A percentile compares a stretch with the other conserved stretches of the same genome.
These are phyloP conservation scores for Secale cereale DNA, from an alignment of 176 grass and related monocot species.

Conservation along the genomic window DNA sequence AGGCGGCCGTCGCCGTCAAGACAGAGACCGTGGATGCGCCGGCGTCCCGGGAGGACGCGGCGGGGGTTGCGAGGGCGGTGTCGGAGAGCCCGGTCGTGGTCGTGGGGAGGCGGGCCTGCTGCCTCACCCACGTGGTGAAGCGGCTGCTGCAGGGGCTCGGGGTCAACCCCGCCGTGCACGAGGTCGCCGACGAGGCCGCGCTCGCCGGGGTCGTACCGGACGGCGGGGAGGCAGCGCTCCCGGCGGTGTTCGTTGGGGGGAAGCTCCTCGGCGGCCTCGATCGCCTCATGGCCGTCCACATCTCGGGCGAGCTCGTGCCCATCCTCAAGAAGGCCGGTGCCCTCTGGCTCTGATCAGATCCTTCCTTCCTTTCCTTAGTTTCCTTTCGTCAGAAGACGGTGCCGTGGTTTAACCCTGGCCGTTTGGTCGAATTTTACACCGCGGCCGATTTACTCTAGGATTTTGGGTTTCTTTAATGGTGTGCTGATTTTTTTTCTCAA, in stretches of 20 bases:
- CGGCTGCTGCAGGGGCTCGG: slow-evolving; percentile 77
- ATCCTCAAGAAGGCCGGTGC: slow-evolving; percentile 94
- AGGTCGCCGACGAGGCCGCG: slow-evolving; percentile 66
- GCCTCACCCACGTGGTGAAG: slow-evolving; percentile 84
- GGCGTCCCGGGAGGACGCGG: background rate
- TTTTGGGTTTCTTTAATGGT: background rate
- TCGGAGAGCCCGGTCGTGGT: slow-evolving; percentile 80
- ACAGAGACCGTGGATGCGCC: background rate
- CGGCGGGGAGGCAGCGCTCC: slow-evolving; percentile 29
- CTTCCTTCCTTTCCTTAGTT: background rate
- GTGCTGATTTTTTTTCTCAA: background rate
- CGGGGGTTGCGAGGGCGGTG: slow-evolving; percentile 41
- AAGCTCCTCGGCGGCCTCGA: slow-evolving; percentile 77
- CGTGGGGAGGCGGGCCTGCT: slow-evolving; percentile 73
- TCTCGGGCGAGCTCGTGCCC: slow-evolving; percentile 92
- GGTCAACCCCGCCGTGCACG: slow-evolving; percentile 80
- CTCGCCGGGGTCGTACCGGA: slow-evolving; percentile 35
- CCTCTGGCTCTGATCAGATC: slow-evolving; percentile 64
- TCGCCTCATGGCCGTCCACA: slow-evolving; percentile 89
- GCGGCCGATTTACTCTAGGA: slow-evolving; percentile 9
- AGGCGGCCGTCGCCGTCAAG: slow-evolving; percentile 15
- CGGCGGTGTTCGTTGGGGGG: slow-evolving; percentile 78
- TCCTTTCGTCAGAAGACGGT: background rate
- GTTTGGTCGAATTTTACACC: slow-evolving; percentile 7
- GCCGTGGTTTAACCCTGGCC: slow-evolving; percentile 16